Evolutionary conservation across 148 eudicot species (phyloP), one percentile per base, ranked within the genome.

Genomic region (Nepenthes gracilis): DNA sequence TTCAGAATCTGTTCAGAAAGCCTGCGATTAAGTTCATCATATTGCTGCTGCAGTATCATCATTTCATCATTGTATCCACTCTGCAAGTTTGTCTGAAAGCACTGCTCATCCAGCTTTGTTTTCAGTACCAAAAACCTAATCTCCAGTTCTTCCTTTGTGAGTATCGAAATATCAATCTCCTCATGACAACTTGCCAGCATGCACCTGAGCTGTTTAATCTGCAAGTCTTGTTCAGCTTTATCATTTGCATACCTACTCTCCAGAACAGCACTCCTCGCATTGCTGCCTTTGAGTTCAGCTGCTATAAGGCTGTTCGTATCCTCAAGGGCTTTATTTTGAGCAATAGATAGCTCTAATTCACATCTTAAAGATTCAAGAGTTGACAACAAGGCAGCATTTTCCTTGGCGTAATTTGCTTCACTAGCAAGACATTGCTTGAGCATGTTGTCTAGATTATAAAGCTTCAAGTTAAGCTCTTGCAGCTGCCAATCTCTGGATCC

Each of bases 1-100:
- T 80, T 88, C 79, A 86, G 53, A 69, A 72, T 69, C 82, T 93
- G 98, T 57, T 88, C 84, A 36, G 91, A 78, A 43, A 88, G 85
- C 83, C 71, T 84, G 63, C 43, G 74, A 12, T 69, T 68, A 45
- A 93, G 85, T 60, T 85, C 86, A 70, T 68, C 69, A 66, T 76
- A 69, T 70, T 68, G 75, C 14, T 64, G 70, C 55, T 70, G 78
- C 63, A 88, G 73, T 67, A 37, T 79, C 33, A 43, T 36, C 36
- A 70, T 40, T 60, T 86, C 85, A 51, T 80, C 75, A 60, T 61
- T 67, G 67, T 60, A 45, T 61, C 77, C 72, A 58, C 65, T 72
- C 14, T 60, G 70, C 49, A 62, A 72, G 33, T 61, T 60, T 33
- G 53, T 60, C 51, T 63, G 59, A 63, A 54, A 58, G 59, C 47